Percentiles rank a stretch among this genome's conserved stretches.
These are phyloP conservation scores for Fusarium sp. DNA, from an alignment of 2,329 filamentous ascomycete species.

Conservation along the genomic window DNA sequence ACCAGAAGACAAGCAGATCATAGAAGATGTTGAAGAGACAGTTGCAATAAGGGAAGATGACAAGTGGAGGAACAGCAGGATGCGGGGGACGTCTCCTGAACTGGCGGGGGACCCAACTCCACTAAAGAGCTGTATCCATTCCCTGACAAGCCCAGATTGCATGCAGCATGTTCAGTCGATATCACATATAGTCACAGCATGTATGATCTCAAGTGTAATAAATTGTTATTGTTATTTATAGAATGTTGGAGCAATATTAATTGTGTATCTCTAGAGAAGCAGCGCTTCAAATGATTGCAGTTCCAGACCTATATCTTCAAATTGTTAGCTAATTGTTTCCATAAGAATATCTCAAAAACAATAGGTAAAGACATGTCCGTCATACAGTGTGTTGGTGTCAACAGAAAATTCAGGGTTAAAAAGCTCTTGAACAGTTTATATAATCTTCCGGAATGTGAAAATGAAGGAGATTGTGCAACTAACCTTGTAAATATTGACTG, in stretches of 20 bases:
- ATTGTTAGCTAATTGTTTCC: constrained; percentile 56
- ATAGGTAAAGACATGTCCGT: constrained; percentile 53
- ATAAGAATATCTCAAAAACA: constrained; percentile 39
- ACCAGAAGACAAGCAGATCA: not conserved
- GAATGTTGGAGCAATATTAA: not conserved
- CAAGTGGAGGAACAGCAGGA: not conserved
- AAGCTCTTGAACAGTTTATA: constrained; percentile 69
- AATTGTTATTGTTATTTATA: not conserved
- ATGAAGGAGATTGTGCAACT: constrained; percentile 48
- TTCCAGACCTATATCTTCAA: constrained; percentile 30
- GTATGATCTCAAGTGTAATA: too few relatives aligned
- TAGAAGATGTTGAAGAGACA: not conserved
- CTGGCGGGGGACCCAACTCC: not conserved
- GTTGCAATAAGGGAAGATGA: not conserved
- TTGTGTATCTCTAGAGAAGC: not conserved
- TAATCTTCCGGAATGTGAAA: constrained; percentile 62
- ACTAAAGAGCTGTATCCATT: not conserved
- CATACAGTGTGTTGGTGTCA: constrained; percentile 69
- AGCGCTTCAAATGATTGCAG: not conserved
- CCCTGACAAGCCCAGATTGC: not conserved
- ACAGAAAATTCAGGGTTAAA: constrained; percentile 75
- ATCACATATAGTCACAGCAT: not conserved
- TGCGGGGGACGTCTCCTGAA: not conserved
- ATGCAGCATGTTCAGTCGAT: not conserved
- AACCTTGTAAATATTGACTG: constrained; percentile 54